phyloP scores from a whole-genome alignment of 2,329 filamentous ascomycete species.

The Myrmaecium sp. region DNA sequence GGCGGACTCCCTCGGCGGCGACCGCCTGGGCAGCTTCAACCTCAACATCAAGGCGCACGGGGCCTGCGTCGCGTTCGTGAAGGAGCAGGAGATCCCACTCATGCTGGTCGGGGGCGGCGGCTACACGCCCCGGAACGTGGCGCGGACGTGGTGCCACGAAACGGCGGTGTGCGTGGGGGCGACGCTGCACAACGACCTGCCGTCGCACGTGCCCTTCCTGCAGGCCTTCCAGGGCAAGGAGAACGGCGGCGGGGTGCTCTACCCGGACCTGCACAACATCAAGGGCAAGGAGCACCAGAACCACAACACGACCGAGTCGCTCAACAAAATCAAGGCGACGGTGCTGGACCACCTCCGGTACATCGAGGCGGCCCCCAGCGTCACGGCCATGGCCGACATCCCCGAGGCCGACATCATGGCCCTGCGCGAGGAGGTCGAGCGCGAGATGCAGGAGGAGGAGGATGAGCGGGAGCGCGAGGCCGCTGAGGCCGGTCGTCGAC shows the following conservation, averaged over 20 bases:
- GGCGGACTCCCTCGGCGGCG: constrained; percentile 83
- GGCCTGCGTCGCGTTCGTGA: constrained; percentile 78
- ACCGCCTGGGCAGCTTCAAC: constrained; percentile 89
- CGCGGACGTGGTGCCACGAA: constrained; percentile 91
- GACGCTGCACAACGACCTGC: constrained; percentile 56
- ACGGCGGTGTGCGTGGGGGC: constrained; percentile 75
- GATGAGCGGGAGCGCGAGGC: constrained; percentile 44
- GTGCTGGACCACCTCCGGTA: constrained; percentile 78
- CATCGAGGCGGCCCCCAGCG: constrained; percentile 53
- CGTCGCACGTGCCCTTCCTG: constrained; percentile 66
- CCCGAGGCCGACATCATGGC: constrained; percentile 14
- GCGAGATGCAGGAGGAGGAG: constrained; percentile 45
- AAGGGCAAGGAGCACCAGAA: constrained; percentile 47
- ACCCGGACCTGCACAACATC: constrained; percentile 75
- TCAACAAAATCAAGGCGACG: constrained; percentile 59
- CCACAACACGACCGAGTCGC: constrained; percentile 58
- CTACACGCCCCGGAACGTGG: constrained; percentile 92
- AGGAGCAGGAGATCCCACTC: constrained; percentile 61
- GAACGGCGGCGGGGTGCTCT: constrained; percentile 51
- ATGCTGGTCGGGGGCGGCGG: constrained; percentile 88
- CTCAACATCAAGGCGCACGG: constrained; percentile 91
- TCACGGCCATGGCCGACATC: constrained; percentile 1
- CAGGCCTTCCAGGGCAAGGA: constrained; percentile 70
- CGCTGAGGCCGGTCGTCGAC: constrained; percentile 26
- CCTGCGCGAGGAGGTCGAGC: constrained; percentile 52